These are phyloP conservation scores for Calocera cornea DNA, from an alignment of 768 basidiomycete species.

Conservation along the genomic window DNA sequence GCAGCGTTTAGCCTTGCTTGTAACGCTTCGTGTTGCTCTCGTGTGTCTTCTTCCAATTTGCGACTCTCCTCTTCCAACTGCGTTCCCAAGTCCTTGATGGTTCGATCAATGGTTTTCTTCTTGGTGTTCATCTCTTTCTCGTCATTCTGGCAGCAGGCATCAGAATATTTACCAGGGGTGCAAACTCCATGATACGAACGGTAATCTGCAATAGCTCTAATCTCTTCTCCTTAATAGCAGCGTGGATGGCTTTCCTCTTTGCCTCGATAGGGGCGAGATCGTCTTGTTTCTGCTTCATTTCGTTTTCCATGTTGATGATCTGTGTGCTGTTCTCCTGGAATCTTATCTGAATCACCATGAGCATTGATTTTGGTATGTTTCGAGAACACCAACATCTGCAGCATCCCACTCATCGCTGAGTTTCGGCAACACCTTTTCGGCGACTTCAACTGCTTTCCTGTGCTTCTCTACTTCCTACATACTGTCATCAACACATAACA, in stretches of 20 bases:
- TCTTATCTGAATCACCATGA: constrained; percentile 20
- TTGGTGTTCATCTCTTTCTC: constrained; percentile 36
- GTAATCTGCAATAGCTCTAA: constrained; percentile 1
- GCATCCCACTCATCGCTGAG: constrained; percentile 31
- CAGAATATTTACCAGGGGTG: background rate
- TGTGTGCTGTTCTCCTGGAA: constrained; percentile 26
- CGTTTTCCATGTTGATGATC: constrained; percentile 29
- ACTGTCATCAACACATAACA: constrained; percentile 21
- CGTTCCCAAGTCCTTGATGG: constrained; percentile 28
- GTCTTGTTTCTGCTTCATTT: constrained; percentile 36
- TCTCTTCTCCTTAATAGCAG: constrained; percentile 6
- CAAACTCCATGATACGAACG: background rate
- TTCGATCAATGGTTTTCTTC: constrained; percentile 23
- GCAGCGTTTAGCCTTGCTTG: constrained; percentile 39
- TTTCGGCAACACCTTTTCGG: constrained; percentile 28
- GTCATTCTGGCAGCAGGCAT: constrained; percentile 30
- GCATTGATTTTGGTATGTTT: constrained; percentile 6
- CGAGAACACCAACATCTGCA: constrained; percentile 17
- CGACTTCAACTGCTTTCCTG: constrained; percentile 30
- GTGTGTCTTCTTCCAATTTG: constrained; percentile 41
- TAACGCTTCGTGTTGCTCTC: constrained; percentile 48
- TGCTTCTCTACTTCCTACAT: constrained; percentile 34
- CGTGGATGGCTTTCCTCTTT: constrained; percentile 12
- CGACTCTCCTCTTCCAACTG: constrained; percentile 42
- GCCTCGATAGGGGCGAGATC: constrained; percentile 36